Evolutionary conservation across 2,329 filamentous ascomycete genomes (phyloP).

Genomic region (Macrophomina tecta): DNA sequence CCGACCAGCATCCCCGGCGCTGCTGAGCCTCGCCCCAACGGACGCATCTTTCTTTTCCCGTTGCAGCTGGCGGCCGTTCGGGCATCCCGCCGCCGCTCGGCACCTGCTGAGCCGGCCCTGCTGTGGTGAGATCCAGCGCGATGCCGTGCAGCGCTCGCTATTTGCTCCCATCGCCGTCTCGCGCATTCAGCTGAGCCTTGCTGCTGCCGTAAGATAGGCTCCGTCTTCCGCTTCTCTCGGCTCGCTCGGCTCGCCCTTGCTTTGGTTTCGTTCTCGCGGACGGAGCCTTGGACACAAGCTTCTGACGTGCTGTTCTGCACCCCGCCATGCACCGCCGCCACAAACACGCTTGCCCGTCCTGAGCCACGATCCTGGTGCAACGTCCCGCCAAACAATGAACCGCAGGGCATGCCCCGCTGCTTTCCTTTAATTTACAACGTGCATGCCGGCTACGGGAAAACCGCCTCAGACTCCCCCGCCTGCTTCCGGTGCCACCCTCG

Average conservation of each 20-base stretch:
- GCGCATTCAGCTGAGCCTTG: conserved; percentile 16
- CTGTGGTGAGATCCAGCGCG: conserved; percentile 17
- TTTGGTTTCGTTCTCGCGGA: neutral
- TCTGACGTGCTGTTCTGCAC: conserved; percentile 20
- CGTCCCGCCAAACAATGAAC: neutral
- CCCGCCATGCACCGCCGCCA: conserved; percentile 16
- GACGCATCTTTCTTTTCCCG: neutral
- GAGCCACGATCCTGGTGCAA: conserved; percentile 3
- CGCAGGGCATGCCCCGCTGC: neutral
- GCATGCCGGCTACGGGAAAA: conserved; percentile 3
- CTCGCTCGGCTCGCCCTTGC: neutral
- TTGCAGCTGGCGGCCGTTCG: neutral
- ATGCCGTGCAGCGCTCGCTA: neutral
- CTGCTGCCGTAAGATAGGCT: conserved; percentile 11
- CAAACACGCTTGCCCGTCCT: neutral
- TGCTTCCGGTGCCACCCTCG: conserved; percentile 1
- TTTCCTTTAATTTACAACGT: neutral
- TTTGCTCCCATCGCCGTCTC: neutral
- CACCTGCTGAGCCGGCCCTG: neutral
- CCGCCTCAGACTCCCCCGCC: conserved; percentile 9
- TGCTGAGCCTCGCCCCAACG: conserved; percentile 1
- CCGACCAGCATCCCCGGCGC: neutral
- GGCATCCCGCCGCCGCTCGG: conserved; percentile 1
- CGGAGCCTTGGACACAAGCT: neutral
- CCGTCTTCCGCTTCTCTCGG: neutral